phyloP scores from a whole-genome alignment of 2,329 filamentous ascomycete species.

The Cadophora malorum region DNA sequence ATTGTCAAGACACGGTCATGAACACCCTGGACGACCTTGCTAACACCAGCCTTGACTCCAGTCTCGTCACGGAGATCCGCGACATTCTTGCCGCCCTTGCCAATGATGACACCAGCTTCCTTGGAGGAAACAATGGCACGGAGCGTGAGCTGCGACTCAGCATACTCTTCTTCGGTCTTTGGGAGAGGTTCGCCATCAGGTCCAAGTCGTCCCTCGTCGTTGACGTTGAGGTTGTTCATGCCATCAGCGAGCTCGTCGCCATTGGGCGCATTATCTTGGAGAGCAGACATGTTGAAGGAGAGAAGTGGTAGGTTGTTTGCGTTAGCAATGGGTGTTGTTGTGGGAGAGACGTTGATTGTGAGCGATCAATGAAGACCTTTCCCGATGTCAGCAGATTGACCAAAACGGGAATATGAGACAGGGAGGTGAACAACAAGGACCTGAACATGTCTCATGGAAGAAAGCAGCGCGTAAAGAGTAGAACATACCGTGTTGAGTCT shows the following conservation, averaged over 20 bases:
- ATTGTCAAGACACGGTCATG: constrained; percentile 97
- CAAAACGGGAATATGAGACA: not conserved
- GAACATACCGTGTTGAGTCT: constrained; percentile 12
- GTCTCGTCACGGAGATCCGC: constrained; percentile 97
- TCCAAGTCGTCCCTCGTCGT: constrained; percentile 66
- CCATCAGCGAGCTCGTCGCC: constrained; percentile 62
- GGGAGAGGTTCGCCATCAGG: constrained; percentile 80
- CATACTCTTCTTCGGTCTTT: constrained; percentile 97
- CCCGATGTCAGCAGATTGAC: not conserved
- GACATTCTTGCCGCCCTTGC: constrained; percentile 98
- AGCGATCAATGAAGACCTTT: constrained; percentile 20
- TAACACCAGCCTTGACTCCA: constrained; percentile 96
- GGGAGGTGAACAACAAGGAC: not conserved
- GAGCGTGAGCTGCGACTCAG: constrained; percentile 87
- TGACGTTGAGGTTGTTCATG: constrained; percentile 70
- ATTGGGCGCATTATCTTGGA: constrained; percentile 41
- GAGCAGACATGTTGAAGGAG: constrained; percentile 41
- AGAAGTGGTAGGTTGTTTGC: not conserved
- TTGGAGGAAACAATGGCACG: constrained; percentile 98
- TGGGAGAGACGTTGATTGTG: constrained; percentile 11
- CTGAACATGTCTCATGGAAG: constrained; percentile 21
- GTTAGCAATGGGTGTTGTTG: constrained; percentile 14
- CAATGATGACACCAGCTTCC: constrained; percentile 98
- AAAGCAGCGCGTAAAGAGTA: constrained; percentile 15
- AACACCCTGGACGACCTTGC: constrained; percentile 97